Conservation (phyloP, 441 rosid genomes). For the Aleurites moluccanus region DNA sequence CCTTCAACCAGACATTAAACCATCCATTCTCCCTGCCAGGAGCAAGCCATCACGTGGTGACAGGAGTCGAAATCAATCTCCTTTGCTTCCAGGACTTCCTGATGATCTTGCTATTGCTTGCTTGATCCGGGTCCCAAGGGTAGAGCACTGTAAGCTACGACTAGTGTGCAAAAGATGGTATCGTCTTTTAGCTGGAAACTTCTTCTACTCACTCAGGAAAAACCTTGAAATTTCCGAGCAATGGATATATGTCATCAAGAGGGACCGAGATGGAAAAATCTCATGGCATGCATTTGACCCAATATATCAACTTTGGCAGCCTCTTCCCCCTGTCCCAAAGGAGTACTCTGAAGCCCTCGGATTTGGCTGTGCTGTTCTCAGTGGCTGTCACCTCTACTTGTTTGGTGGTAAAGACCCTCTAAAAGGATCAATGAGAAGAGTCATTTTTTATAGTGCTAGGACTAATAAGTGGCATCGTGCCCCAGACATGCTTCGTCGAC, state of each 20-base stretch:
- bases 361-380: conserved; percentile 90
- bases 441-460: conserved; percentile 81
- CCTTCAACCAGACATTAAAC: conserved; percentile 87
- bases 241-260: conserved; percentile 87
- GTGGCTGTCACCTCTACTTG: conserved; percentile 86
- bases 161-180: conserved; percentile 89
- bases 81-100: conserved; percentile 88
- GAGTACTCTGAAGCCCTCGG: conserved; percentile 92
- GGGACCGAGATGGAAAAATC: conserved; percentile 85
- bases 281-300: conserved; percentile 96
- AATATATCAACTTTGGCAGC: conserved; percentile 74
- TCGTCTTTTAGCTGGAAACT: conserved; percentile 69
- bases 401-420: conserved; percentile 93
- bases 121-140: conserved; percentile 83
- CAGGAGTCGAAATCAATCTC: conserved; percentile 70
- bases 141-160: conserved; percentile 76
- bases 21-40: conserved; percentile 74
- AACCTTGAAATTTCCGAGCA: conserved; percentile 77
- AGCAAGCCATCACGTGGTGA: conserved; percentile 68
- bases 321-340: conserved; percentile 91
- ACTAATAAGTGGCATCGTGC: conserved; percentile 96
- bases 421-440: conserved; percentile 92
- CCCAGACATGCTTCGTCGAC: conserved; percentile 86
- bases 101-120: conserved; percentile 96
- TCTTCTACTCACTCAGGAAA: conserved; percentile 71